These are phyloP conservation scores for Cyclocybe cylindracea DNA, from an alignment of 768 basidiomycete species.

Conservation along the genomic window DNA sequence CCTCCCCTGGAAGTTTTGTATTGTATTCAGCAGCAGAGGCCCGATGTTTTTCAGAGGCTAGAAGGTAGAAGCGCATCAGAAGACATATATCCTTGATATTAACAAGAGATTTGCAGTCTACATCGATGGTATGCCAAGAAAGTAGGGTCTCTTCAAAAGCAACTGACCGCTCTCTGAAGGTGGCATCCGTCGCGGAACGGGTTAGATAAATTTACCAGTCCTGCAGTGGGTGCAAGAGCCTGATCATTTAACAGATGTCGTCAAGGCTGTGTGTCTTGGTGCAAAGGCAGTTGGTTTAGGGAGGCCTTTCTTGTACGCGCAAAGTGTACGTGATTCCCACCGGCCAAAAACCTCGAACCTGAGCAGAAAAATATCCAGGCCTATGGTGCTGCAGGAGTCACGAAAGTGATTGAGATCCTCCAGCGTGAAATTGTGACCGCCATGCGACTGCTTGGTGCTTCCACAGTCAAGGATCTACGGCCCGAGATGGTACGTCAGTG, in stretches of 20 bases:
- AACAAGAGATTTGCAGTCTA: constrained; percentile 54
- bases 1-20: constrained; percentile 81
- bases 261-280: constrained; percentile 90
- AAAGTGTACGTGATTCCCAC: constrained; percentile 56
- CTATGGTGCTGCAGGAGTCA: constrained; percentile 72
- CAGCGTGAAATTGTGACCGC: constrained; percentile 75
- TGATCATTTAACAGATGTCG: constrained; percentile 53
- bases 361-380: constrained; percentile 44
- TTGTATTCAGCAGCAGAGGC: constrained; percentile 57
- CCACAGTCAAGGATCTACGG: constrained; percentile 59
- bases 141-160: neutral
- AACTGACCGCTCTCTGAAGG: constrained; percentile 25
- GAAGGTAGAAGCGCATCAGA: constrained; percentile 9
- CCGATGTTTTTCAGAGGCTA: constrained; percentile 17
- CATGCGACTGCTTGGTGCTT: constrained; percentile 77
- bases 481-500: constrained; percentile 67
- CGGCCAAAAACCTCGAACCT: neutral
- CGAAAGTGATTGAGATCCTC: constrained; percentile 65
- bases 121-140: constrained; percentile 63
- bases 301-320: constrained; percentile 82
- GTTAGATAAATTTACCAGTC: constrained; percentile 31
- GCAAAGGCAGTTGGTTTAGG: constrained; percentile 88
- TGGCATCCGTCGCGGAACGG: constrained; percentile 77
- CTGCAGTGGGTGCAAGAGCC: neutral
- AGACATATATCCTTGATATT: neutral